A percentile compares a stretch with the other conserved stretches of the same genome.
These are phyloP conservation scores for Apiotrichum laibachii DNA, from an alignment of 1,284 basidiomycete species.

Conservation along the genomic window DNA sequence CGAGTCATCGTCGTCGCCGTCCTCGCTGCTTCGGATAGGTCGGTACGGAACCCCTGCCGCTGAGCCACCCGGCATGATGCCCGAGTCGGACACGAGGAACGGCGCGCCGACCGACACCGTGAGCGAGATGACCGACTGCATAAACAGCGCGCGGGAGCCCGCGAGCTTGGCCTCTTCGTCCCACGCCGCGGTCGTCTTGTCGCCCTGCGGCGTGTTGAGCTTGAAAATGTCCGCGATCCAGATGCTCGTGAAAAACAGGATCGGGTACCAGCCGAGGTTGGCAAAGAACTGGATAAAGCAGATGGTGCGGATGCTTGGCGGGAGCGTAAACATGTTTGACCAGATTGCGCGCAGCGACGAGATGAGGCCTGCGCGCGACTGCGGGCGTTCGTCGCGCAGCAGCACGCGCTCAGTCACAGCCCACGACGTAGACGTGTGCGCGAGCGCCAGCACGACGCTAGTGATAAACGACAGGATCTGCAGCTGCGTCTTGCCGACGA, in stretches of 20 bases:
- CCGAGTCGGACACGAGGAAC: conserved; percentile 58
- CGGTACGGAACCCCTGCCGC: conserved; percentile 14
- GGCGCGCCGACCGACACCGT: conserved; percentile 69
- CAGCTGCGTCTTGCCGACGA: conserved; percentile 70
- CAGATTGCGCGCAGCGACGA: conserved; percentile 57
- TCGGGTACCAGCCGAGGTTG: conserved; percentile 79
- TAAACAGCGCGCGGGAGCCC: conserved; percentile 79
- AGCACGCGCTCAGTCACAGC: conserved; percentile 76
- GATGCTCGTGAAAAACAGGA: conserved; percentile 80
- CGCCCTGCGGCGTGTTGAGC: conserved; percentile 43
- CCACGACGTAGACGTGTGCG: conserved; percentile 59
- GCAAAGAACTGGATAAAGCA: conserved; percentile 75
- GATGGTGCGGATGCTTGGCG: conserved; percentile 72
- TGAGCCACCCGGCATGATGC: conserved; percentile 29
- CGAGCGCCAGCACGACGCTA: conserved; percentile 50
- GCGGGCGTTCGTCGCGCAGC: conserved; percentile 54
- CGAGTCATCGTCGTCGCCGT: conserved; percentile 5
- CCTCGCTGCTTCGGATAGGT: conserved; percentile 6
- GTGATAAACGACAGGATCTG: conserved; percentile 63
- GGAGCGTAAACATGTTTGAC: conserved; percentile 66
- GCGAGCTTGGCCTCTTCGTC: conserved; percentile 71
- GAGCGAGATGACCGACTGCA: conserved; percentile 69
- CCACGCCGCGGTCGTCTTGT: conserved; percentile 31
- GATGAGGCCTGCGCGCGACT: conserved; percentile 37
- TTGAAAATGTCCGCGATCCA: conserved; percentile 86